Conservation (phyloP, 176 grass and related monocot species). For the Tillandsia fasciculata region DNA sequence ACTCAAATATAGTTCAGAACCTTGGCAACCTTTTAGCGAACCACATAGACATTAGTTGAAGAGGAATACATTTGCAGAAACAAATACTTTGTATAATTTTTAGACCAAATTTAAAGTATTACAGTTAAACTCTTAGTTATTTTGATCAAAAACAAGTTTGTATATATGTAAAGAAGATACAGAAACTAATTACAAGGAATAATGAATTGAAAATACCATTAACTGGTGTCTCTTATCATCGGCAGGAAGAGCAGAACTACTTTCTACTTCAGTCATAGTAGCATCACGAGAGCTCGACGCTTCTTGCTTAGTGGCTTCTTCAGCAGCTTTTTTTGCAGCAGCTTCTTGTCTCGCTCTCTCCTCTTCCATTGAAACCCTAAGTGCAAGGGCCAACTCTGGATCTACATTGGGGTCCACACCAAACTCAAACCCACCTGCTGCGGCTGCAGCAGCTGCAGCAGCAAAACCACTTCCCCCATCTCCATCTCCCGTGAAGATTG, state of each 20-base stretch:
- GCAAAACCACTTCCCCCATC: constrained; percentile 94
- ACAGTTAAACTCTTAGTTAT: not conserved
- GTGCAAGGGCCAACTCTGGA: constrained; percentile 82
- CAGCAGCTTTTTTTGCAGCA: constrained; percentile 29
- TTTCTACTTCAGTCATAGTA: constrained; percentile 13
- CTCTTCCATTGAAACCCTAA: constrained; percentile 97
- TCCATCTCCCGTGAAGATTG: constrained; percentile 82
- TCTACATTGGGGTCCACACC: constrained; percentile 96
- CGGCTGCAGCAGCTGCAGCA: constrained; percentile 84
- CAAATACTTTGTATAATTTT: not conserved
- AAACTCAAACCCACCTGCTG: constrained; percentile 83
- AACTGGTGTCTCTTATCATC: constrained; percentile 10
- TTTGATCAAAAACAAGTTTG: not conserved
- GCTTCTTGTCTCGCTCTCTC: constrained; percentile 92
- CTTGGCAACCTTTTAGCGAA: not conserved
- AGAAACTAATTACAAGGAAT: not conserved
- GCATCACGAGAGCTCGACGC: constrained; percentile 16
- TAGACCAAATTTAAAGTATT: not conserved
- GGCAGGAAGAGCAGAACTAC: constrained; percentile 1
- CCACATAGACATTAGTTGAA: not conserved
- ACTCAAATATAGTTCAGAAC: not conserved
- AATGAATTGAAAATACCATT: not conserved
- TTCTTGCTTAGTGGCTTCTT: constrained; percentile 14
- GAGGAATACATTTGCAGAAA: not conserved
- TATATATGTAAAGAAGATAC: not conserved